These are phyloP conservation scores for Aspergillus sp. DNA, from an alignment of 2,329 filamentous ascomycete species.

Conservation along the genomic window DNA sequence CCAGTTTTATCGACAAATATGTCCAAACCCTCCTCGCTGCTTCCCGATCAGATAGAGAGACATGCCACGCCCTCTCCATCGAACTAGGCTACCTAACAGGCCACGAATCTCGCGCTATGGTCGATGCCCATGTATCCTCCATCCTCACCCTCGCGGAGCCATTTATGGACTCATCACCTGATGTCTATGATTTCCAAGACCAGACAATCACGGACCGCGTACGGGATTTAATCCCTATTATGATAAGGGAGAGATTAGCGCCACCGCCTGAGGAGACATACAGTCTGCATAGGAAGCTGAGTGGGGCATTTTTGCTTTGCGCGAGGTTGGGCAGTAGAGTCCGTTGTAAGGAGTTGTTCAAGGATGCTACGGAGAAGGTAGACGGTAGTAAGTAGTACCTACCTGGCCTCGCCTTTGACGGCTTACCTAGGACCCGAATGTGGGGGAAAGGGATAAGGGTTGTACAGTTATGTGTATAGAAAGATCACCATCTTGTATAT, in stretches of 20 bases:
- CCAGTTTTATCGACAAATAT: conserved; percentile 76
- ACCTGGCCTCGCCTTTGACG: neutral
- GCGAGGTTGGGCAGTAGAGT: conserved; percentile 82
- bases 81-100: conserved; percentile 89
- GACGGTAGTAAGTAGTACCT: neutral
- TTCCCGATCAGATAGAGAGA: conserved; percentile 64
- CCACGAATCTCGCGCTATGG: conserved; percentile 79
- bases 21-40: conserved; percentile 78
- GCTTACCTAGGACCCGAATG: neutral
- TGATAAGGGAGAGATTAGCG: conserved; percentile 83
- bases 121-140: conserved; percentile 84
- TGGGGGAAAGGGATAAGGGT: neutral
- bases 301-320: conserved; percentile 90
- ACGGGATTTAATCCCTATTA: conserved; percentile 81
- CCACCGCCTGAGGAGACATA: conserved; percentile 98
- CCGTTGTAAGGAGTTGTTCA: conserved; percentile 75
- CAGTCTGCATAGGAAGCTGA: conserved; percentile 89
- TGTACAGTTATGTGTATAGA: neutral
- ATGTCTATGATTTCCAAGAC: conserved; percentile 85
- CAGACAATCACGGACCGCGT: conserved; percentile 98
- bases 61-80: conserved; percentile 68
- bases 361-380: conserved; percentile 29
- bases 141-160: conserved; percentile 91
- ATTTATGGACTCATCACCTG: conserved; percentile 72
- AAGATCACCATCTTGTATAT: conserved; percentile 11